phyloP scores from a whole-genome alignment of 164 flowering plant genomes.

The Platanus orientalis region DNA sequence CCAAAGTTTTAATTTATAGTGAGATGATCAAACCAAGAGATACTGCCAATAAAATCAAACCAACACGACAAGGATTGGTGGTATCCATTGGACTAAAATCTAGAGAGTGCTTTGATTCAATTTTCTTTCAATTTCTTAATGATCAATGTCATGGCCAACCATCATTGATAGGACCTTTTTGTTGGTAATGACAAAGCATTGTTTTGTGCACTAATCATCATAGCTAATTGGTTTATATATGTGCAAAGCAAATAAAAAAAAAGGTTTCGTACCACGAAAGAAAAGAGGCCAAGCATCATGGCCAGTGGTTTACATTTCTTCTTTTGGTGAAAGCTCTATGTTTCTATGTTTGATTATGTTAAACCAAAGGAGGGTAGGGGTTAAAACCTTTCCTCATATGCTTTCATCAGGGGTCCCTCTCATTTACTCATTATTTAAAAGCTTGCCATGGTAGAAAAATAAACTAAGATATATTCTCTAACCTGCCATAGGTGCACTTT shows the following conservation, averaged over 20 bases:
- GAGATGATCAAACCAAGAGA: not conserved
- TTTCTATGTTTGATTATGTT: conserved; percentile 5
- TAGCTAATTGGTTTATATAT: conserved; percentile 2
- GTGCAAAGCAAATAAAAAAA: conserved; percentile 23
- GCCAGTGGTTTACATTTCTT: too few species aligned
- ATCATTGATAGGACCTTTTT: conserved; percentile 13
- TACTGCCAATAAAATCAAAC: too few species aligned
- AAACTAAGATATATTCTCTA: too few species aligned
- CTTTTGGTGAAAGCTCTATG: not conserved
- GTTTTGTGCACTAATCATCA: too few species aligned
- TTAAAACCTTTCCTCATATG: conserved; percentile 18
- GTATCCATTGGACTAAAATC: not conserved
- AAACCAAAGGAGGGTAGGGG: conserved; percentile 10
- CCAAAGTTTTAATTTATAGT: too few species aligned
- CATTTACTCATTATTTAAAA: conserved; percentile 14
- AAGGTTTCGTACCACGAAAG: conserved; percentile 32
- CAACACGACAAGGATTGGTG: not conserved
- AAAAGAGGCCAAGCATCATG: conserved; percentile 5
- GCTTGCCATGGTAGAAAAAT: conserved; percentile 26
- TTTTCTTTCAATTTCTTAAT: not conserved
- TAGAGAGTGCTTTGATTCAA: not conserved
- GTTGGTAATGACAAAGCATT: conserved; percentile 23
- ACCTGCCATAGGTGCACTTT: too few species aligned
- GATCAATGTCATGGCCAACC: not conserved
- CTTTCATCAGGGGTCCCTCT: conserved; percentile 23